Evolutionary conservation across 139 green algal species (phyloP).

Genomic region (Chlamydomonas urium): DNA sequence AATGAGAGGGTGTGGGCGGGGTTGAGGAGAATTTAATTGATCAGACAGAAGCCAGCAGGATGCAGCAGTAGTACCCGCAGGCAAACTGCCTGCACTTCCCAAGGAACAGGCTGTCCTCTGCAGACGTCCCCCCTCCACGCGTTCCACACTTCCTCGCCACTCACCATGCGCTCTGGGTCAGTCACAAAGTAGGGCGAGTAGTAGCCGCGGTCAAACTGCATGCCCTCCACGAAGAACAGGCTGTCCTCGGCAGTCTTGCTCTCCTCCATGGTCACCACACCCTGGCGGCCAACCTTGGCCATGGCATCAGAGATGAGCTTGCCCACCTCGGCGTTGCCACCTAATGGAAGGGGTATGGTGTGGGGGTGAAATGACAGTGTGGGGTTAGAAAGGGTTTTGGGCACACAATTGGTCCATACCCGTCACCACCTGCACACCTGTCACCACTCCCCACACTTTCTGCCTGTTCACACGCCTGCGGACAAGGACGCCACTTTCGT

Average conservation of each 20-base stretch:
- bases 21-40: not conserved
- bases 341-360: slow-evolving; percentile 13
- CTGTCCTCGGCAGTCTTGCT: slow-evolving; percentile 92
- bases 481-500: too few species aligned
- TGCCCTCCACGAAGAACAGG: slow-evolving; percentile 97
- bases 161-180: slow-evolving; percentile 97
- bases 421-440: too few species aligned
- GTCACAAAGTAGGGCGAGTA: slow-evolving; percentile 99
- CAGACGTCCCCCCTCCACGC: too few species aligned
- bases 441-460: too few species aligned
- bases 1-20: not conserved
- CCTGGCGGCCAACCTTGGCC: slow-evolving; percentile 86
- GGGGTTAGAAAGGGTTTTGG: not conserved
- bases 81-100: slow-evolving; percentile 99
- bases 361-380: not conserved
- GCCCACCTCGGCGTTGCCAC: slow-evolving; percentile 84
- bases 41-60: too few species aligned
- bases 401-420: too few species aligned
- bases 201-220: slow-evolving; percentile 99
- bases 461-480: too few species aligned
- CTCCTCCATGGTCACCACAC: slow-evolving; percentile 99
- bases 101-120: too few species aligned
- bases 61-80: slow-evolving; percentile 59
- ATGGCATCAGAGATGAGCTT: slow-evolving; percentile 95
- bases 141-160: too few species aligned